Percentiles rank a stretch among this genome's conserved stretches.
Conservation (phyloP, 768 basidiomycete genomes). For the Sporobolomyces phaffii region DNA sequence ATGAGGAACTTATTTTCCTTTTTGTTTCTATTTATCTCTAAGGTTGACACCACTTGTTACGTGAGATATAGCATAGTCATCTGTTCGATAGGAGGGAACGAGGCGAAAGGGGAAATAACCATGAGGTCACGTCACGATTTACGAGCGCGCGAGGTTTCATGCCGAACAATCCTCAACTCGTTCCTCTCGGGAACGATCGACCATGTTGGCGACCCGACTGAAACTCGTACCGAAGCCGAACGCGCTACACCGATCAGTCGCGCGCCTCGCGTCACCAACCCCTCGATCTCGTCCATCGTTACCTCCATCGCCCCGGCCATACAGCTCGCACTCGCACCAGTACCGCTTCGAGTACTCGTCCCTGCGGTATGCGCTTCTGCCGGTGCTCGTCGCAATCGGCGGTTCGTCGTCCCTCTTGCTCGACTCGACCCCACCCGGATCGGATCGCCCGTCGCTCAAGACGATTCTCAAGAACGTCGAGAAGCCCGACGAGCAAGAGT, state of each 20-base stretch:
- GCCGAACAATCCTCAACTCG: too few relatives aligned
- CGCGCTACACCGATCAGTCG: neutral
- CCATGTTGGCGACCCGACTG: neutral
- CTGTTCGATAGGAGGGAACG: too few relatives aligned
- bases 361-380: slow-evolving; percentile 11
- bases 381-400: slow-evolving; percentile 11
- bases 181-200: neutral
- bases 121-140: too few relatives aligned
- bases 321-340: neutral
- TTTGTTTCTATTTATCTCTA: too few relatives aligned
- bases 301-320: neutral
- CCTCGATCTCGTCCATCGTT: neutral
- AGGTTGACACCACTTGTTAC: too few relatives aligned
- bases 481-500: slow-evolving; percentile 31
- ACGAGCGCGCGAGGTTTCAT: too few relatives aligned
- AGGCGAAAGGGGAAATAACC: too few relatives aligned
- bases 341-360: neutral
- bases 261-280: neutral
- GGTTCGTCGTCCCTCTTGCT: slow-evolving; percentile 15
- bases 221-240: neutral
- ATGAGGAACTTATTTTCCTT: too few relatives aligned
- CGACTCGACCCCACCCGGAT: slow-evolving; percentile 17
- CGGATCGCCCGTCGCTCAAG: slow-evolving; percentile 11
- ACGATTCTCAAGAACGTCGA: slow-evolving; percentile 29
- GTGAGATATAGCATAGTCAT: too few relatives aligned